These are phyloP conservation scores for Candida gorgasii DNA, from an alignment of 805 yeast species.

Conservation along the genomic window DNA sequence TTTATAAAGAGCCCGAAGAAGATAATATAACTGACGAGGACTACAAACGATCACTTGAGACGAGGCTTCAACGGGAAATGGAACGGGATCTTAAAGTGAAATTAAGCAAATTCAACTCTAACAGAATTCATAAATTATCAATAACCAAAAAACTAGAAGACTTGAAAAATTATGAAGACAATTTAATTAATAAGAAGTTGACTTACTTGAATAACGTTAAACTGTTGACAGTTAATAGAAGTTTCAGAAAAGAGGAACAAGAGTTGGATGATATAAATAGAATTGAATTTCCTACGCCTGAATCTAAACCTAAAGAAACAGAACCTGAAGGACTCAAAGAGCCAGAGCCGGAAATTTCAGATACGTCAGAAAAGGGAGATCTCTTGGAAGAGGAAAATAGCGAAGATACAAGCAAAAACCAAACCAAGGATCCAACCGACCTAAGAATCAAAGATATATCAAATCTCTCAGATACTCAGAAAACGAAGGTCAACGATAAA, in stretches of 20 bases:
- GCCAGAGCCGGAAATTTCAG: neutral
- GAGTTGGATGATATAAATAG: constrained; percentile 29
- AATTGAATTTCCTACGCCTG: constrained; percentile 2
- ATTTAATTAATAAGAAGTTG: constrained; percentile 38
- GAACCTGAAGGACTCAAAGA: neutral
- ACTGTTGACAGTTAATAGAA: constrained; percentile 18
- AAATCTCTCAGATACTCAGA: neutral
- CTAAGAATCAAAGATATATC: constrained; percentile 16
- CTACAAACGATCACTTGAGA: constrained; percentile 22
- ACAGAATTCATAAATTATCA: constrained; percentile 18
- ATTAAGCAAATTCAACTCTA: constrained; percentile 17
- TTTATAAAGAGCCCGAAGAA: constrained; percentile 11
- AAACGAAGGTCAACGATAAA: constrained; percentile 27
- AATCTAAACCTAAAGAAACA: neutral
- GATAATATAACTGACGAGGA: constrained; percentile 29
- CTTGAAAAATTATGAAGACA: constrained; percentile 35
- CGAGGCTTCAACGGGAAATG: constrained; percentile 24
- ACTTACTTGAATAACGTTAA: constrained; percentile 32
- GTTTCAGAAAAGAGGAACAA: constrained; percentile 38
- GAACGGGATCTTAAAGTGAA: constrained; percentile 22
- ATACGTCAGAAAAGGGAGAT: neutral
- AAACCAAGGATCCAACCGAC: neutral
- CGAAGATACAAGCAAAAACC: neutral
- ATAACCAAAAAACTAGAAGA: constrained; percentile 22
- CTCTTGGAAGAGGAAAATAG: neutral